Conservation (phyloP, 1,139 yeast genomes). For the Candida gigantensis region DNA sequence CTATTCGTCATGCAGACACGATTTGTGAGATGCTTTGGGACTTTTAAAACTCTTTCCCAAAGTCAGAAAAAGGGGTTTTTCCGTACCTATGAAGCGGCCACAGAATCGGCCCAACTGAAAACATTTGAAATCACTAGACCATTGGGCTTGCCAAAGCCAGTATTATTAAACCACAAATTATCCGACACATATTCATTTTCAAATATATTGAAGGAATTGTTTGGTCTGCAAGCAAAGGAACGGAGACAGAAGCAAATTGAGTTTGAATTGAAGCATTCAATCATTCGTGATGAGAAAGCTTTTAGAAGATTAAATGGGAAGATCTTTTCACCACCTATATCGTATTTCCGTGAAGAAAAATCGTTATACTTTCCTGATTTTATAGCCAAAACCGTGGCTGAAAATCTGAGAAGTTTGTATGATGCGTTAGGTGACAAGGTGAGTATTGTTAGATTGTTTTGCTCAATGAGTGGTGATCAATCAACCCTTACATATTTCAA, state of each 20-base stretch:
- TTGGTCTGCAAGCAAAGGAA: conserved; percentile 49
- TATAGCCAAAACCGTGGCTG: conserved; percentile 55
- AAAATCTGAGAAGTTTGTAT: conserved; percentile 36
- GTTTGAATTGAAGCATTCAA: conserved; percentile 81
- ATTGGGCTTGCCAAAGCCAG: conserved; percentile 40
- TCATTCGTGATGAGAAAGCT: conserved; percentile 79
- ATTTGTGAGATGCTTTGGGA: conserved; percentile 6
- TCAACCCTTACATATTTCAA: conserved; percentile 65
- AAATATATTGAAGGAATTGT: conserved; percentile 27
- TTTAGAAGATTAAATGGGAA: conserved; percentile 83
- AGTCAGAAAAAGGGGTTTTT: conserved; percentile 26
- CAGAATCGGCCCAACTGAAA: conserved; percentile 31
- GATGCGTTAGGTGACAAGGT: conserved; percentile 47
- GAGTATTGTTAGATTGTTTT: conserved; percentile 64
- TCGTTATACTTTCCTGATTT: conserved; percentile 87
- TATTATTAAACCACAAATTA: conserved; percentile 28
- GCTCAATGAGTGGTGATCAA: conserved; percentile 72
- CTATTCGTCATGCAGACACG: conserved; percentile 2
- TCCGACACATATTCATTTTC: conserved; percentile 22
- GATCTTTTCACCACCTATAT: conserved; percentile 75
- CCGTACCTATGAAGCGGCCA: conserved; percentile 28
- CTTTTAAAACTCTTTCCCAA: conserved; percentile 1
- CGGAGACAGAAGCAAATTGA: conserved; percentile 58
- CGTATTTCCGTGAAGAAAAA: conserved; percentile 73
- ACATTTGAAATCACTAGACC: conserved; percentile 37